Evolutionary conservation across 148 eudicot species (phyloP).

Genomic region (Silene latifolia): DNA sequence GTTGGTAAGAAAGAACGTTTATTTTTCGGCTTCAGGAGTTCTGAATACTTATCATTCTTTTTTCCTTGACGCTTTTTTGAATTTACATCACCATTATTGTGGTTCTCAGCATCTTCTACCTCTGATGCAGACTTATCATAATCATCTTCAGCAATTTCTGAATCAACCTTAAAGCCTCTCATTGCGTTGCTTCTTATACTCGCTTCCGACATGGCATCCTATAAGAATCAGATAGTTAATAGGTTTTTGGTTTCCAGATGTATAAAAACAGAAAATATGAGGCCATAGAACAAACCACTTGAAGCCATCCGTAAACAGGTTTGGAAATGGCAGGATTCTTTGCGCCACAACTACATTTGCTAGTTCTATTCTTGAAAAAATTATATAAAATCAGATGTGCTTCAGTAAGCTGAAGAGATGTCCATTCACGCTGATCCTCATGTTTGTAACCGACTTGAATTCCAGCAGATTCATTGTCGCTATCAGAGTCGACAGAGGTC

Average conservation of each 20-base stretch:
- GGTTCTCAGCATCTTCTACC: constrained; percentile 53
- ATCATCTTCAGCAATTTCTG: constrained; percentile 29
- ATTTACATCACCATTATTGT: constrained; percentile 20
- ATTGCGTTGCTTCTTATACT: constrained; percentile 38
- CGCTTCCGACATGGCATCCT: constrained; percentile 40
- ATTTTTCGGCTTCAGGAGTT: constrained; percentile 34
- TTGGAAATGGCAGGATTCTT: constrained; percentile 61
- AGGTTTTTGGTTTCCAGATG: neutral
- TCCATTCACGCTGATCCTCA: constrained; percentile 46
- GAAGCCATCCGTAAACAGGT: constrained; percentile 88
- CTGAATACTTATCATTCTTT: constrained; percentile 15
- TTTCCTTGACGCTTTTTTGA: constrained; percentile 24
- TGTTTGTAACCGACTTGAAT: constrained; percentile 14
- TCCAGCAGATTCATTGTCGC: constrained; percentile 29
- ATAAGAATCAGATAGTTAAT: constrained; percentile 5
- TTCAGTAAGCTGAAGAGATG: constrained; percentile 72
- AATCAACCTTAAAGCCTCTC: constrained; percentile 30
- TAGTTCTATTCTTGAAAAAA: constrained; percentile 39
- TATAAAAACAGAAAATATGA: neutral
- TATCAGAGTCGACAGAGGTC: constrained; percentile 37
- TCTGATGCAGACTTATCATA: constrained; percentile 53
- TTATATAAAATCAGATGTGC: constrained; percentile 49
- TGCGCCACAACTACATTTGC: constrained; percentile 42
- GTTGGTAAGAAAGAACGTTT: constrained; percentile 55
- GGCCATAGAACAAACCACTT: constrained; percentile 43